phyloP scores from a whole-genome alignment of 2,329 filamentous ascomycete genomes.

The Rutstroemia sydowiana region DNA sequence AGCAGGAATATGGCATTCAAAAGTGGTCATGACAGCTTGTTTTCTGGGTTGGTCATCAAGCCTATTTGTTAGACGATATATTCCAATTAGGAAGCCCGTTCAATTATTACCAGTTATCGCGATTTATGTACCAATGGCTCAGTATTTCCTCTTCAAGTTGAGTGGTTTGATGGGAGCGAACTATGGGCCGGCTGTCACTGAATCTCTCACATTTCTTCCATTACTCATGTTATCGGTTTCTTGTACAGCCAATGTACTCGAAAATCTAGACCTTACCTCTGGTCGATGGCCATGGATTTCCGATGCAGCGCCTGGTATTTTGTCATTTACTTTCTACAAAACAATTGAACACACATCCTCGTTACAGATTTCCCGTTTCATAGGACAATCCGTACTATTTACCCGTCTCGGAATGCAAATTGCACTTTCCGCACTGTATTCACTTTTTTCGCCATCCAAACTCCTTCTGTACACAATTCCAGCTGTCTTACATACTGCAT shows the following conservation, averaged over 20 bases:
- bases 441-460: slow-evolving; percentile 60
- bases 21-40: slow-evolving; percentile 56
- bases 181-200: slow-evolving; percentile 69
- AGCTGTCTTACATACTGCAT: slow-evolving; percentile 61
- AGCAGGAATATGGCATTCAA: slow-evolving; percentile 62
- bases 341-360: slow-evolving; percentile 31
- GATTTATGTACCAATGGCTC: slow-evolving; percentile 64
- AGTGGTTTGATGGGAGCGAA: slow-evolving; percentile 60
- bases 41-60: slow-evolving; percentile 68
- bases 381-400: slow-evolving; percentile 57
- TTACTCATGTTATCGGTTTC: slow-evolving; percentile 57
- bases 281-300: slow-evolving; percentile 47
- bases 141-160: slow-evolving; percentile 61
- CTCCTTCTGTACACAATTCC: slow-evolving; percentile 61
- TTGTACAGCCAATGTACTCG: slow-evolving; percentile 56
- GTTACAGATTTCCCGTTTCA: slow-evolving; percentile 38
- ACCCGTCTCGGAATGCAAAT: slow-evolving; percentile 69
- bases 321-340: slow-evolving; percentile 59
- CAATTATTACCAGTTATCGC: slow-evolving; percentile 64
- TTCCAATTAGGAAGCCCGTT: slow-evolving; percentile 41
- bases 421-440: slow-evolving; percentile 56
- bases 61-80: slow-evolving; percentile 42
- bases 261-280: slow-evolving; percentile 48
- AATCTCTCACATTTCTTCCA: slow-evolving; percentile 65
- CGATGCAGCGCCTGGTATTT: slow-evolving; percentile 58